A percentile compares a stretch with the other conserved stretches of the same genome.
These are phyloP conservation scores for Bocquillonia castaneifolia DNA, from an alignment of 441 rosid genomes.

Conservation along the genomic window DNA sequence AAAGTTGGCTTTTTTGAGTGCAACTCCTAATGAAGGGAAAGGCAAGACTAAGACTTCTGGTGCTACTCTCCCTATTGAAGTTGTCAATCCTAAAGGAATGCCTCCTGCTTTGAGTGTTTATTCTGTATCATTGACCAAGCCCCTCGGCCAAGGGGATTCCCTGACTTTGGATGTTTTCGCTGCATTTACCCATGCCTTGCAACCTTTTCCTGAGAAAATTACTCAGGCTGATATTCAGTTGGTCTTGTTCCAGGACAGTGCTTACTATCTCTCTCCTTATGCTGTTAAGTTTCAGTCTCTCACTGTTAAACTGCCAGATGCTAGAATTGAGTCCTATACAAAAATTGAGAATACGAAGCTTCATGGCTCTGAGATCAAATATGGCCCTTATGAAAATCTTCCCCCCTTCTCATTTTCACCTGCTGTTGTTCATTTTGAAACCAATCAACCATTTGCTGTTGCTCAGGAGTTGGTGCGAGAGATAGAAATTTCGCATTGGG, in stretches of 20 bases:
- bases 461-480: slow-evolving; percentile 75
- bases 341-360: slow-evolving; percentile 57
- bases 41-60: slow-evolving; percentile 51
- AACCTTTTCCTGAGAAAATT: slow-evolving; percentile 86
- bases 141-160: slow-evolving; percentile 51
- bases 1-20: slow-evolving; percentile 62
- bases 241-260: slow-evolving; percentile 69
- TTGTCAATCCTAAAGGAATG: slow-evolving; percentile 42
- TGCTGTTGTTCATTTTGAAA: slow-evolving; percentile 71
- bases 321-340: slow-evolving; percentile 75
- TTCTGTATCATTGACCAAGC: slow-evolving; percentile 57
- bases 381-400: slow-evolving; percentile 81
- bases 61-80: slow-evolving; percentile 42
- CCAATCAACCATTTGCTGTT: slow-evolving; percentile 77
- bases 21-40: slow-evolving; percentile 47
- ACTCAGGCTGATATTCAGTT: slow-evolving; percentile 84
- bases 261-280: slow-evolving; percentile 75
- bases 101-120: slow-evolving; percentile 56
- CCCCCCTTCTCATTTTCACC: slow-evolving; percentile 65
- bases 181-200: slow-evolving; percentile 58
- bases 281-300: slow-evolving; percentile 64
- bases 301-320: slow-evolving; percentile 57
- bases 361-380: slow-evolving; percentile 75
- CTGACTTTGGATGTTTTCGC: slow-evolving; percentile 58
- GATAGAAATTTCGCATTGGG: slow-evolving; percentile 97